Base-by-base conservation (phyloP, 2,329 filamentous ascomycete genomes). In the Alternaria infectoria region DNA sequence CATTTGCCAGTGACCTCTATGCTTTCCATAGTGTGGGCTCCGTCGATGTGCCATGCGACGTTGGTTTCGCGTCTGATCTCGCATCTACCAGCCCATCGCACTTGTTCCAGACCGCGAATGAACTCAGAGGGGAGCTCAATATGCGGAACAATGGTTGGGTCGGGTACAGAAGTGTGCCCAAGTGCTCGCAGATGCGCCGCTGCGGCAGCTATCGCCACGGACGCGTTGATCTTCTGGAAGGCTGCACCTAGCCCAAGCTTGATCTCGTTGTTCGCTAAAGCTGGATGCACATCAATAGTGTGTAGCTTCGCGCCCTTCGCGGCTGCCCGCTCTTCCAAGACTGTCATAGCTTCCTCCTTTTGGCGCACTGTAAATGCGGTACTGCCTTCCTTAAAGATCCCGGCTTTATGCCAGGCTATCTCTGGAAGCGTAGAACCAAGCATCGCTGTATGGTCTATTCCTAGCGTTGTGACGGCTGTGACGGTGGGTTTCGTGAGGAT, bases 341-440 rank as follows among this genome's bases (percentile, higher is more conserved):
- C 88, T 7, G 82, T 75, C 60, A 88, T 80, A 2, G 88, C 88
- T 19, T 80, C 79, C 4, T 83, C 79, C 30, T 83, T 81, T 67
- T 91, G 89, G 0, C 83, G 83, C 3, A 86, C 86, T 0, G 90
- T 90, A 64, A 91, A 92, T 2, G 86, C 88, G 23, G 86, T 84
- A 5, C 86, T 86, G 0, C 87, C 88, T 1, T 80, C 55, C 78
- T 96, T 97, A 77, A 96, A 90, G 47, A 97, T 92, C 1, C 94
- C 94, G 7, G 90, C 90, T 79, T 97, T 97, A 77, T 97, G 92
- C 94, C 93, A 97, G 4, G 93, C 90, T 68, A 97, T 97, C 74
- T 93, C 84, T 60, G 91, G 89, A 54, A 95, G 86, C 0, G 93
- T 94, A 40, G 87, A 85, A 11, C 94, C 94, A 36, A 97, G 84